These are phyloP conservation scores for Pythium scleroteichum DNA, from an alignment of 352 stramenopile genomes.

Conservation along the genomic window DNA sequence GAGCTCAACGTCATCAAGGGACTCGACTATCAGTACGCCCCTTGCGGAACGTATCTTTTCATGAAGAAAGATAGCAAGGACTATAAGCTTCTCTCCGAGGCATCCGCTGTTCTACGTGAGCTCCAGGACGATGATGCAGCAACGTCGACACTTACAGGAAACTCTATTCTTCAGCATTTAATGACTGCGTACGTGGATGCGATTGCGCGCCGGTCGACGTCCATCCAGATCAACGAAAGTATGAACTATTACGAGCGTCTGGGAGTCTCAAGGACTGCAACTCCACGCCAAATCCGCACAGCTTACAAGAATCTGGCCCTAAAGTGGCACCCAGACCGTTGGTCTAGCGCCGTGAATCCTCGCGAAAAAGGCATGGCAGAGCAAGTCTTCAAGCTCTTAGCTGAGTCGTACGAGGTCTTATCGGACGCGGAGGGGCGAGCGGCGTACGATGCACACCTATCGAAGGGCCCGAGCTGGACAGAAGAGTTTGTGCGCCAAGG, in stretches of 20 bases:
- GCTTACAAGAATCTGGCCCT: constrained; percentile 77
- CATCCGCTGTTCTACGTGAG: constrained; percentile 35
- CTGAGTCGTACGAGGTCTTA: constrained; percentile 82
- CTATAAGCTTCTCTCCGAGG: constrained; percentile 55
- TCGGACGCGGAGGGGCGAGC: constrained; percentile 61
- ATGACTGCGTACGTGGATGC: constrained; percentile 83
- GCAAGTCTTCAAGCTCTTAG: constrained; percentile 81
- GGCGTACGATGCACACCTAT: constrained; percentile 66
- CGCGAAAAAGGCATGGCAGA: constrained; percentile 71
- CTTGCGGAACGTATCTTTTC: constrained; percentile 79
- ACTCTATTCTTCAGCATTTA: constrained; percentile 79
- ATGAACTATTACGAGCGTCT: constrained; percentile 89
- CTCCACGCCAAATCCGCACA: constrained; percentile 59
- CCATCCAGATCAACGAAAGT: constrained; percentile 75
- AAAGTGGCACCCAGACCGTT: constrained; percentile 89
- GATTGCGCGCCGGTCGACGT: constrained; percentile 69
- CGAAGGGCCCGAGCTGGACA: constrained; percentile 44
- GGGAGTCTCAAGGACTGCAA: constrained; percentile 67
- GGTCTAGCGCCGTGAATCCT: constrained; percentile 44
- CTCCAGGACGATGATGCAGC: constrained; percentile 54
- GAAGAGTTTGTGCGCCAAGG: constrained; percentile 80
- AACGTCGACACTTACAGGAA: constrained; percentile 57
- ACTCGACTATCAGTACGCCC: constrained; percentile 73
- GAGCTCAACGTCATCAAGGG: constrained; percentile 78
- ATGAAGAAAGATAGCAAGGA: constrained; percentile 57